A percentile compares a stretch with the other conserved stretches of the same genome.
These are phyloP conservation scores for Carnegiea gigantea DNA, from an alignment of 179 eudicot genomes.

Conservation along the genomic window DNA sequence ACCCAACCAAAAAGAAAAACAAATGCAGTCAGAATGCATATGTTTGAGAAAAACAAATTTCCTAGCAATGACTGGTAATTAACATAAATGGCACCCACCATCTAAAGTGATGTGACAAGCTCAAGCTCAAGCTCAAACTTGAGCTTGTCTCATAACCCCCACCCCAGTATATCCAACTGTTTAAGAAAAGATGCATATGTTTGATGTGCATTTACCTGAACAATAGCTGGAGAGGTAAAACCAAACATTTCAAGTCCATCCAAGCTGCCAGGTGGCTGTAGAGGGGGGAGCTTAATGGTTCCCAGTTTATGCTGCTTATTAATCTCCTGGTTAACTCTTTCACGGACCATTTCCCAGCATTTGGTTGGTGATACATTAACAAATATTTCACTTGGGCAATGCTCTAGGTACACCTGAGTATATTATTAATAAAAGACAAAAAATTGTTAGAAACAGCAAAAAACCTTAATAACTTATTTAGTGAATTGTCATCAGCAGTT, in stretches of 20 bases:
- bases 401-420: constrained; percentile 73
- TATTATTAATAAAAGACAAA: neutral
- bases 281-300: constrained; percentile 66
- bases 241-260: constrained; percentile 99
- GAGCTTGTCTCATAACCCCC: neutral
- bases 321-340: constrained; percentile 88
- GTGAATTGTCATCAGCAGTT: neutral
- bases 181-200: neutral
- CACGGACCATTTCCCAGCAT: constrained; percentile 98
- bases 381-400: constrained; percentile 69
- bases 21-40: neutral
- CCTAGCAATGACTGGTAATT: neutral
- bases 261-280: constrained; percentile 93
- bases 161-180: neutral
- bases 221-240: constrained; percentile 77
- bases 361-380: constrained; percentile 59
- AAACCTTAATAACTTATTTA: neutral
- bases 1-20: neutral
- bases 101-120: neutral
- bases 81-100: neutral
- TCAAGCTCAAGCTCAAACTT: neutral
- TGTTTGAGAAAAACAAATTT: neutral
- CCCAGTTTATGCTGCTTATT: constrained; percentile 82
- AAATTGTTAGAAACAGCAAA: constrained; percentile 9
- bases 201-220: constrained; percentile 56